Evolutionary conservation across 352 stramenopile genomes (phyloP).

Genomic region (Aphanomyces euteiches): DNA sequence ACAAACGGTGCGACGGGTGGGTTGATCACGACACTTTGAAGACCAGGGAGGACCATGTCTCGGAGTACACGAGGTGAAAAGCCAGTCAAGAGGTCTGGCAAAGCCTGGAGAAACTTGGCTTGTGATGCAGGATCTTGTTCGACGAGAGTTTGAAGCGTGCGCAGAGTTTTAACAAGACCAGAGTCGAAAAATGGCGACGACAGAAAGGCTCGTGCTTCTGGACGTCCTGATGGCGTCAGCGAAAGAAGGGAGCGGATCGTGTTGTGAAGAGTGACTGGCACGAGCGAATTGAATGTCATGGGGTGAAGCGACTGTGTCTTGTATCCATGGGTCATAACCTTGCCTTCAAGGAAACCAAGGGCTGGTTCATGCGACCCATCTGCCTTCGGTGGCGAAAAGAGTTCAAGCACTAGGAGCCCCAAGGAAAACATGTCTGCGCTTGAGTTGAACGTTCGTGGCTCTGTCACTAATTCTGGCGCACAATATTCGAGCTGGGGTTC

Average conservation of each 20-base stretch:
- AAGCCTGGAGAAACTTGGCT: conserved; percentile 71
- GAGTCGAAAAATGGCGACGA: conserved; percentile 85
- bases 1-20: conserved; percentile 82
- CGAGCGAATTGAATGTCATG: conserved; percentile 69
- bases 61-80: conserved; percentile 75
- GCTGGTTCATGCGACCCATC: conserved; percentile 79
- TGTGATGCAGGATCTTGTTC: conserved; percentile 78
- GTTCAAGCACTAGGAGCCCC: conserved; percentile 76
- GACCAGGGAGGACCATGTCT: conserved; percentile 78
- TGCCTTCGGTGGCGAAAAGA: conserved; percentile 73
- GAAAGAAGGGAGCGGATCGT: conserved; percentile 75
- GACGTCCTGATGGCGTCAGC: conserved; percentile 56
- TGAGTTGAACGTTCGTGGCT: conserved; percentile 74
- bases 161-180: conserved; percentile 78
- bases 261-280: conserved; percentile 80
- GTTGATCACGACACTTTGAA: conserved; percentile 81
- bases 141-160: conserved; percentile 72
- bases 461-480: conserved; percentile 77
- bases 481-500: conserved; percentile 83
- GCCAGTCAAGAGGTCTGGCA: conserved; percentile 66
- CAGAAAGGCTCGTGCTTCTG: conserved; percentile 66
- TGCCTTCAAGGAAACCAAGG: conserved; percentile 77
- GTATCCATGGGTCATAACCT: conserved; percentile 86
- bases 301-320: conserved; percentile 86
- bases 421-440: conserved; percentile 86